These are phyloP conservation scores for Cenchrus purpureus DNA, from an alignment of 176 grass and related monocot species.

Conservation along the genomic window DNA sequence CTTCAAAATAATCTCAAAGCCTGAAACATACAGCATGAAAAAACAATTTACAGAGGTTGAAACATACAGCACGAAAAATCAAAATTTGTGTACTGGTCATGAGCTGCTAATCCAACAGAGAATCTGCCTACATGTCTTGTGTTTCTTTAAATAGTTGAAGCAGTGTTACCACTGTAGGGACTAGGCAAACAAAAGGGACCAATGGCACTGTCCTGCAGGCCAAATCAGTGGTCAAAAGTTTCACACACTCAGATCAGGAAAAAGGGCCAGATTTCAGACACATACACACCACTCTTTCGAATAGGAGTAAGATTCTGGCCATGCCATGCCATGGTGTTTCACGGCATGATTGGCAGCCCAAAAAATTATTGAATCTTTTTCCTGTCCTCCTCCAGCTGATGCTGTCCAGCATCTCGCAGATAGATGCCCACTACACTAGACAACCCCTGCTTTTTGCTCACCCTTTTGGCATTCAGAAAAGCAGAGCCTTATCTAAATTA, in stretches of 20 bases:
- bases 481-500: slow-evolving; percentile 49
- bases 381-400: slow-evolving; percentile 40
- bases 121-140: not conserved
- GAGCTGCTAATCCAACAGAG: not conserved
- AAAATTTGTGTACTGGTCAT: not conserved
- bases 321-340: slow-evolving; percentile 43
- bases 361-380: slow-evolving; percentile 48
- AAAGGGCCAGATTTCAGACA: slow-evolving; percentile 11
- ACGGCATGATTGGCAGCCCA: slow-evolving; percentile 48
- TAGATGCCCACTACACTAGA: slow-evolving; percentile 54
- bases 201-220: slow-evolving; percentile 9
- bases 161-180: slow-evolving; percentile 27
- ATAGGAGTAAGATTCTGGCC: slow-evolving; percentile 53
- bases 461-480: slow-evolving; percentile 40
- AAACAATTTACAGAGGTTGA: not conserved
- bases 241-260: slow-evolving; percentile 29
- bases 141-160: slow-evolving; percentile 14
- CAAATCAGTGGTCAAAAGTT: slow-evolving; percentile 55
- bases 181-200: slow-evolving; percentile 5
- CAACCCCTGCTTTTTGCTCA: not conserved
- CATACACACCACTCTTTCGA: slow-evolving; percentile 28
- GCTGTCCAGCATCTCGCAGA: slow-evolving; percentile 55
- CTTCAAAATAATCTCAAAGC: not conserved
- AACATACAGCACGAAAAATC: not conserved
- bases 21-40: not conserved